phyloP scores from a whole-genome alignment of 2,329 filamentous ascomycete species.

The Neonectria sp. region DNA sequence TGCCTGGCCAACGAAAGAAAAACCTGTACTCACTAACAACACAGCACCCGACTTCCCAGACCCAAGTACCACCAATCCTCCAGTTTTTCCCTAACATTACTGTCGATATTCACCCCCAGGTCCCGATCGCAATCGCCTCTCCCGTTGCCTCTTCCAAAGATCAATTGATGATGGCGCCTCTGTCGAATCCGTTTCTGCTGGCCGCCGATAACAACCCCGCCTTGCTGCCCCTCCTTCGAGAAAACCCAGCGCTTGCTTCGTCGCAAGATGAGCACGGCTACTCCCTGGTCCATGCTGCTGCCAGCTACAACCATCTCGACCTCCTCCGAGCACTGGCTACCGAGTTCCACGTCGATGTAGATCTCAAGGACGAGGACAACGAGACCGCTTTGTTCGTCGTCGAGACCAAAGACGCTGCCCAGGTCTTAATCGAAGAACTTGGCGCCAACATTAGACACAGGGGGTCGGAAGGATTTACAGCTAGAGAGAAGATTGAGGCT shows the following conservation, averaged over 20 bases:
- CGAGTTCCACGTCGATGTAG: slow-evolving; percentile 83
- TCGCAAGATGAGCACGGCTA: slow-evolving; percentile 93
- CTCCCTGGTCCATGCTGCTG: slow-evolving; percentile 92
- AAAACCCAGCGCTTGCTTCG: slow-evolving; percentile 82
- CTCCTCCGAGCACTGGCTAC: slow-evolving; percentile 82
- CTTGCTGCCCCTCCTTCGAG: slow-evolving; percentile 81
- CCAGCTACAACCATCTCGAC: slow-evolving; percentile 90
- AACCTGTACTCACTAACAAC: neutral
- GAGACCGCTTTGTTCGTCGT: slow-evolving; percentile 97
- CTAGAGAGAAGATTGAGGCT: slow-evolving; percentile 79
- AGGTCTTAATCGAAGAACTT: slow-evolving; percentile 86
- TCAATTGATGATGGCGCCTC: slow-evolving; percentile 56
- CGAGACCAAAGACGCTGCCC: slow-evolving; percentile 85
- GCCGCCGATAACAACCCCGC: slow-evolving; percentile 86
- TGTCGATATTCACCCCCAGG: too few relatives aligned
- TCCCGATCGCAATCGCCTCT: neutral
- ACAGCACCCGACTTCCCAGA: neutral
- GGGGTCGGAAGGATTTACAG: slow-evolving; percentile 84
- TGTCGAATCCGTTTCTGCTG: slow-evolving; percentile 77
- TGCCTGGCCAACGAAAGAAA: neutral
- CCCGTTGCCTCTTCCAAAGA: neutral
- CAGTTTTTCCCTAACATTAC: neutral
- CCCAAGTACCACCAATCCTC: neutral
- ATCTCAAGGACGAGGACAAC: slow-evolving; percentile 89
- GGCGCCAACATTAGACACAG: slow-evolving; percentile 75